phyloP scores from a whole-genome alignment of 768 basidiomycete species.

The Calvatia gigantea region DNA sequence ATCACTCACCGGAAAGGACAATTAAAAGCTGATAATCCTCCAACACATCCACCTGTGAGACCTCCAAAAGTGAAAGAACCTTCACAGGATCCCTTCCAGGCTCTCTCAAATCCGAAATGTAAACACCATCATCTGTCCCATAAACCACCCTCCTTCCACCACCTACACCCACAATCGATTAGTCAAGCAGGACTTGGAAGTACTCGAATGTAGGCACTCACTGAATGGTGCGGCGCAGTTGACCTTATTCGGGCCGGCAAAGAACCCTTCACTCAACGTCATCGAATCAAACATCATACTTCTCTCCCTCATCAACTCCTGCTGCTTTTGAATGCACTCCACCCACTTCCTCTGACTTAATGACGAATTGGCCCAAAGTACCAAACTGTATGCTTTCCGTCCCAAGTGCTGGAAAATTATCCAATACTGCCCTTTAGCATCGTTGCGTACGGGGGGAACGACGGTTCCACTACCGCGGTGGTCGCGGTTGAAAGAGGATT shows the following conservation, averaged over 20 bases:
- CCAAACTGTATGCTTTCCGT: conserved; percentile 86
- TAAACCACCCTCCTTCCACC: conserved; percentile 85
- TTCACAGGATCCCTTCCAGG: conserved; percentile 79
- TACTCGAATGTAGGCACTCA: conserved; percentile 44
- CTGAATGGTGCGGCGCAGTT: conserved; percentile 89
- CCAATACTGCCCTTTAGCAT: conserved; percentile 81
- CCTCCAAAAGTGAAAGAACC: conserved; percentile 84
- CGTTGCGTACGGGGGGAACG: conserved; percentile 49
- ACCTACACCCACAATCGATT: conserved; percentile 38
- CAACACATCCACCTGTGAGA: conserved; percentile 92
- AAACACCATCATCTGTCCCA: conserved; percentile 97
- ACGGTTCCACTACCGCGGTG: conserved; percentile 32
- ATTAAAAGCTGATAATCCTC: conserved; percentile 95
- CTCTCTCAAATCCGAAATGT: conserved; percentile 84
- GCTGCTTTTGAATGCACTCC: conserved; percentile 87
- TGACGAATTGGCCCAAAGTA: conserved; percentile 86
- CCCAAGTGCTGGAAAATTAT: conserved; percentile 95
- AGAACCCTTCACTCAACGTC: conserved; percentile 85
- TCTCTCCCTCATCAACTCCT: conserved; percentile 77
- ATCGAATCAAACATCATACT: conserved; percentile 85
- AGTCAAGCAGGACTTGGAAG: conserved; percentile 1
- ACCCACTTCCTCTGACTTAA: conserved; percentile 92
- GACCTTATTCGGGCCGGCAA: conserved; percentile 79
- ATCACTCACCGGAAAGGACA: conserved; percentile 84
- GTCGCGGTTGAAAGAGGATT: conserved; percentile 37